Evolutionary conservation across 495 filamentous ascomycete species (phyloP).

Genomic region (Trichoderma erinaceum): DNA sequence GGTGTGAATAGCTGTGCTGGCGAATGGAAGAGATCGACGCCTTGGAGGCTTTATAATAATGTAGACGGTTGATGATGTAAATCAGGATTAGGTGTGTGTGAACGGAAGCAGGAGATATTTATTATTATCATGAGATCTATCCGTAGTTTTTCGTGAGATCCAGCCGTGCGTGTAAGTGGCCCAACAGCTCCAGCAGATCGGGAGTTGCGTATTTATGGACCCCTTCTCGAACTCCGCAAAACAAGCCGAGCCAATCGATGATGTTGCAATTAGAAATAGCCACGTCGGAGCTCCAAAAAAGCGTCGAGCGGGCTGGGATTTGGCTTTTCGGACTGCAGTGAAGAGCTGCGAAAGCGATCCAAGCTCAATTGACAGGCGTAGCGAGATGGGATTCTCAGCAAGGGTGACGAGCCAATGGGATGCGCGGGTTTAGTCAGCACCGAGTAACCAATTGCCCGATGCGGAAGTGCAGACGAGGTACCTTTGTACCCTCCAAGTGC

Average conservation of each 20-base stretch:
- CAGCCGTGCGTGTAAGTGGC: background rate
- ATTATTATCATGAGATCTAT: constrained; percentile 8
- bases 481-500: background rate
- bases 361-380: background rate
- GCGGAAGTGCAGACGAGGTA: background rate
- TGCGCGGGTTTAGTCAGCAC: background rate
- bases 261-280: background rate
- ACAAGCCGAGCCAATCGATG: constrained; percentile 1
- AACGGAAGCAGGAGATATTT: constrained; percentile 3
- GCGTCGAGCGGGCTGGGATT: background rate
- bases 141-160: background rate
- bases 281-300: background rate
- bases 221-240: background rate
- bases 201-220: constrained; percentile 1
- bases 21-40: background rate
- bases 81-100: background rate
- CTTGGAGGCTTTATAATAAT: background rate
- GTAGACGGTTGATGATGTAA: background rate
- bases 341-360: background rate
- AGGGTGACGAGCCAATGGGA: background rate
- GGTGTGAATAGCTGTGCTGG: background rate
- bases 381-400: background rate
- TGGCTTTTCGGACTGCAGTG: background rate
- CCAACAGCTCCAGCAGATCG: background rate
- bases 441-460: constrained; percentile 4